Percentiles rank a stretch among this genome's conserved stretches.
phyloP scores from a whole-genome alignment of 169 alveolate genomes.

The Plasmodium billcollinsi region DNA sequence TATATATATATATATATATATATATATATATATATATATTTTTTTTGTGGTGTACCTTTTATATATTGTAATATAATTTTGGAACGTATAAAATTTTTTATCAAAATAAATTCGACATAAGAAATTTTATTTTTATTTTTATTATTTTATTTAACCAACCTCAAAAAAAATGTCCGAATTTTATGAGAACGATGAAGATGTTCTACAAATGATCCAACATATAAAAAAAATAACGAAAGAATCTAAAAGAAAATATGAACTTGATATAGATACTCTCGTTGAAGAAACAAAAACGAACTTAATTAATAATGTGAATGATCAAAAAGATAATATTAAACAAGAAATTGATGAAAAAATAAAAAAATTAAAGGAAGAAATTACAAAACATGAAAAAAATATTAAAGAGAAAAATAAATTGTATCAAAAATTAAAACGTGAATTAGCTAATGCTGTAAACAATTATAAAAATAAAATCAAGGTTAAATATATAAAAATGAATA shows the following conservation, averaged over 20 bases:
- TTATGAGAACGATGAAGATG: conserved; percentile 67
- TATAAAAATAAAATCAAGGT: conserved; percentile 64
- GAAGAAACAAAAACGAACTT: conserved; percentile 44
- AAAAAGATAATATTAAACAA: conserved; percentile 39
- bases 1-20: too few relatives aligned
- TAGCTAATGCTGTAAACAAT: conserved; percentile 42
- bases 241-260: conserved; percentile 51
- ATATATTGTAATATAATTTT: too few relatives aligned
- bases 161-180: conserved; percentile 24
- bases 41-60: too few relatives aligned
- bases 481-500: neutral
- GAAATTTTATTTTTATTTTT: neutral
- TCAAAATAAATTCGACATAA: too few relatives aligned
- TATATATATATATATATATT: too few relatives aligned
- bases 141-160: neutral
- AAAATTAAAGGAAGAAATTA: conserved; percentile 16
- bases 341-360: conserved; percentile 46
- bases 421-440: conserved; percentile 45
- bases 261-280: conserved; percentile 54
- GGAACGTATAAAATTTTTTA: too few relatives aligned
- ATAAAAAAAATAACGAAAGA: conserved; percentile 64
- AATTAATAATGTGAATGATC: conserved; percentile 35
- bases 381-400: conserved; percentile 53
- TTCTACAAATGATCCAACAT: conserved; percentile 72
- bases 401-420: conserved; percentile 46